Evolutionary conservation across 2,329 filamentous ascomycete genomes (phyloP), one percentile per base, ranked within the genome.

Genomic region (Stagonosporopsis cucurbitacearum): DNA sequence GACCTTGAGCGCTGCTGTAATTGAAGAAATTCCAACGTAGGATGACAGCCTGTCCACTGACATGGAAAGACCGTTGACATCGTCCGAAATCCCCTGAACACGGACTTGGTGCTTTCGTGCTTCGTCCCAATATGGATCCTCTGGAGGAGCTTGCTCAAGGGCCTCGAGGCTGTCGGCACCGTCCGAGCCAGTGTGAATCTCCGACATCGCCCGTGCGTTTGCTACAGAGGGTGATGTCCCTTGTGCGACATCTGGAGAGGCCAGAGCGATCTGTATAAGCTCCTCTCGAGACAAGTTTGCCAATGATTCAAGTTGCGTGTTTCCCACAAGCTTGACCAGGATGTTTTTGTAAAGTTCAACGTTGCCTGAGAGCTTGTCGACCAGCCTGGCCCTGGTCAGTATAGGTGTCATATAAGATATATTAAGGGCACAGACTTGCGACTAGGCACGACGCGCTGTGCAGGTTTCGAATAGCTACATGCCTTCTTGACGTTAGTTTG

Each of bases 401-500:
- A 28, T n/a, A 19, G 87, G 74, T 88, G 86, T 40, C 23, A 12
- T 25, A 36, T 42, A 23, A 17, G 26, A 4, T 32, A 30, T 6
- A 35, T 35, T 15, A 19, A 28, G 2, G 2, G 19, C 7, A 76
- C 85, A 75, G 79, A 89, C 88, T 91, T 92, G 75, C 89, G 84
- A 8, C 90, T 93, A 0, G 90, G 90, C 54, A 91, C 88, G 9
- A 91, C 86, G 58, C 89, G 81, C 73, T 91, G 88, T 15, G 89
- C 84, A 61, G 92, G 90, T 76, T 93, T 92, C 63, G 91, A 88
- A 74, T 94, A 94, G 67, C 88, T 87, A 71, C 91, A 94, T 50
- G 86, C 82, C 59, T 63, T 26, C 17, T 40, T 6, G 13, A 20
- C 19, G 37, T 56, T 44, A 56, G 47, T 43, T 13, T 33, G 4